phyloP scores from a whole-genome alignment of 129 eudicot genomes.

The Artemisia argyi region DNA sequence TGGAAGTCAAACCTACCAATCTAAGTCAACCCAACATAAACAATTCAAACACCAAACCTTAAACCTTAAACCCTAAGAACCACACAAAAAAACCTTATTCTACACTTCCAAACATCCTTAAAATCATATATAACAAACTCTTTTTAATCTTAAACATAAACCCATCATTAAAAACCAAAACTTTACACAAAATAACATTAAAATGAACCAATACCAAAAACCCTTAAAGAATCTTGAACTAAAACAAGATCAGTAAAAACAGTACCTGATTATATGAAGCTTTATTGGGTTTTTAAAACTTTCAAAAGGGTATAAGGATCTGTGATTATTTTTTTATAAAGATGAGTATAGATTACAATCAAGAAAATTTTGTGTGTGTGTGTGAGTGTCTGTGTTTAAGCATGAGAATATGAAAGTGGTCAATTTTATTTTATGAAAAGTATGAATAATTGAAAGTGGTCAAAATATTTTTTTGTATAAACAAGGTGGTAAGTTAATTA shows the following conservation, averaged over 20 bases:
- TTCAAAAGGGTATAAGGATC: slow-evolving; percentile 24
- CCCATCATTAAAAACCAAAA: slow-evolving; percentile 18
- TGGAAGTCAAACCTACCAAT: slow-evolving; percentile 29
- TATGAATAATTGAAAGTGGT: neutral
- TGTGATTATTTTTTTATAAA: neutral
- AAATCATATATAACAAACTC: neutral
- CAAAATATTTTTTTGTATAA: too few relatives aligned
- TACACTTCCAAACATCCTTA: neutral
- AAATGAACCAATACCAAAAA: neutral
- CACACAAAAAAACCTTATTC: slow-evolving; percentile 23
- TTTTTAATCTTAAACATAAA: slow-evolving; percentile 6
- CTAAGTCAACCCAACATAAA: slow-evolving; percentile 18
- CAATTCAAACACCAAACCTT: slow-evolving; percentile 12
- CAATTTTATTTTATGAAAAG: too few relatives aligned
- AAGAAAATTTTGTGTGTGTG: neutral
- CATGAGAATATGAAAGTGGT: neutral
- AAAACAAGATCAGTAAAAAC: slow-evolving; percentile 3
- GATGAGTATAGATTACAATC: too few relatives aligned
- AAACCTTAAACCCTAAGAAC: slow-evolving; percentile 13
- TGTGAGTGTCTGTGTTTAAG: neutral
- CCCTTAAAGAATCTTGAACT: slow-evolving; percentile 15
- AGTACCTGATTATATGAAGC: slow-evolving; percentile 21
- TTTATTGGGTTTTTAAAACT: neutral
- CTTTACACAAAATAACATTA: slow-evolving; percentile 7
- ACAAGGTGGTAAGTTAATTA: neutral